Evolutionary conservation across 2,329 filamentous ascomycete genomes (phyloP).

Genomic region (Ophiocordyceps australis): DNA sequence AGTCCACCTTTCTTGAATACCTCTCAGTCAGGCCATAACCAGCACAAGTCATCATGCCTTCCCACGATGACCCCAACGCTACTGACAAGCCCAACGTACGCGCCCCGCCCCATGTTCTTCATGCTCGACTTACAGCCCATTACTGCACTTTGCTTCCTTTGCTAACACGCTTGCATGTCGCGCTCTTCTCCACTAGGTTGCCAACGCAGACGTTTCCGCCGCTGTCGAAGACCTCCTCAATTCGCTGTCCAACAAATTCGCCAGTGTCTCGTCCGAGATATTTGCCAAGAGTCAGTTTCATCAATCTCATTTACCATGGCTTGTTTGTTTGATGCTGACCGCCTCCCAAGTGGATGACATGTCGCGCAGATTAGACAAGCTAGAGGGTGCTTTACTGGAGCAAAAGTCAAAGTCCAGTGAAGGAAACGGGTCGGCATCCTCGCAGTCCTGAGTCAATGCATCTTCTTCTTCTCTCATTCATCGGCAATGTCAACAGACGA

Average conservation of each 20-base stretch:
- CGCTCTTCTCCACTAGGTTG: too few relatives aligned
- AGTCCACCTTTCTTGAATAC: too few relatives aligned
- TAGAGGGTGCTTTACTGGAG: conserved; percentile 55
- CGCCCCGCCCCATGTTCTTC: too few relatives aligned
- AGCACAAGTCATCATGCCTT: not conserved
- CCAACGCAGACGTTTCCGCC: conserved; percentile 47
- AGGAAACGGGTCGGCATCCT: conserved; percentile 17
- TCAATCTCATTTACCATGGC: not conserved
- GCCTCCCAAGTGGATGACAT: conserved; percentile 72
- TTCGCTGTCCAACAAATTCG: conserved; percentile 71
- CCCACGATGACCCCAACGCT: conserved; percentile 13
- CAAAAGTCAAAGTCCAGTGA: conserved; percentile 21
- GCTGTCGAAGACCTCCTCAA: conserved; percentile 80
- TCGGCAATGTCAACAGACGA: too few relatives aligned
- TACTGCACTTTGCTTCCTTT: not conserved
- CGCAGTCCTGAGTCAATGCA: conserved; percentile 4
- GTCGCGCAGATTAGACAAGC: conserved; percentile 66
- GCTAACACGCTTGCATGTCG: too few relatives aligned
- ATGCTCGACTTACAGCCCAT: too few relatives aligned
- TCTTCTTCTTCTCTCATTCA: too few relatives aligned
- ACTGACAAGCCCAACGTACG: conserved; percentile 18
- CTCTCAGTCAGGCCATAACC: too few relatives aligned
- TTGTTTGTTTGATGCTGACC: conserved; percentile 3
- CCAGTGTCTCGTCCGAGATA: conserved; percentile 68
- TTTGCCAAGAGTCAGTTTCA: conserved; percentile 64